Evolutionary conservation across 2,329 filamentous ascomycete species (phyloP).

Genomic region (Westerdykella sp.): DNA sequence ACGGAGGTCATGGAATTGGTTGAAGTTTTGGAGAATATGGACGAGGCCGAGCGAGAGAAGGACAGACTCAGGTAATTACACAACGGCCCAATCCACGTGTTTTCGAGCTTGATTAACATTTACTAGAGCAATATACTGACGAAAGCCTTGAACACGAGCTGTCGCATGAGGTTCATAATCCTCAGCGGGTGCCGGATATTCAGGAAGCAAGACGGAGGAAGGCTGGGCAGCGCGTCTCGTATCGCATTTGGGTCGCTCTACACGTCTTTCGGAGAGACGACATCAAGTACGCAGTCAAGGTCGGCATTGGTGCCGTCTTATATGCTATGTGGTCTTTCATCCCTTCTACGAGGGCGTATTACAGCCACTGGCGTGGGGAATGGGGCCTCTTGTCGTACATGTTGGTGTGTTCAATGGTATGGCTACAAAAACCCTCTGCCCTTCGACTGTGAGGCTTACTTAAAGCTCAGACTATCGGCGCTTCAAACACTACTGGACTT

Average conservation of each 20-base stretch:
- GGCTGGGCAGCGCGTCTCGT: constrained; percentile 33
- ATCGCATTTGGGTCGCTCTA: constrained; percentile 51
- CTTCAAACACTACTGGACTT: constrained; percentile 86
- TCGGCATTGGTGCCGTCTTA: constrained; percentile 79
- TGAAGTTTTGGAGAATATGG: constrained; percentile 63
- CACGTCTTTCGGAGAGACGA: constrained; percentile 58
- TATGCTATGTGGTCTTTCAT: constrained; percentile 90
- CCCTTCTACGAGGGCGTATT: constrained; percentile 67
- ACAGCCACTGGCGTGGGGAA: constrained; percentile 85
- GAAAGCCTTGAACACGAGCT: constrained; percentile 24
- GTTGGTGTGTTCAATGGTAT: constrained; percentile 85
- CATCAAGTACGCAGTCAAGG: constrained; percentile 79
- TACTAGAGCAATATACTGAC: constrained; percentile 20
- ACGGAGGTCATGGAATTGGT: constrained; percentile 73
- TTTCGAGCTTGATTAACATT: constrained; percentile 6
- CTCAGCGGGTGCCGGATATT: constrained; percentile 20
- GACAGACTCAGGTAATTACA: constrained; percentile 15
- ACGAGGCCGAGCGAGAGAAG: constrained; percentile 1
- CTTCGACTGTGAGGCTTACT: background rate
- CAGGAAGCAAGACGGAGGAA: constrained; percentile 25
- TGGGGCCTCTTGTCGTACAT: constrained; percentile 97
- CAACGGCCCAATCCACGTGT: too few species aligned
- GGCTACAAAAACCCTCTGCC: constrained; percentile 1
- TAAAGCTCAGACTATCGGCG: constrained; percentile 66
- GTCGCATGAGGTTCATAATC: constrained; percentile 33